Evolutionary conservation across 306 rosid species (phyloP).

Genomic region (Canavalia ensiformis): DNA sequence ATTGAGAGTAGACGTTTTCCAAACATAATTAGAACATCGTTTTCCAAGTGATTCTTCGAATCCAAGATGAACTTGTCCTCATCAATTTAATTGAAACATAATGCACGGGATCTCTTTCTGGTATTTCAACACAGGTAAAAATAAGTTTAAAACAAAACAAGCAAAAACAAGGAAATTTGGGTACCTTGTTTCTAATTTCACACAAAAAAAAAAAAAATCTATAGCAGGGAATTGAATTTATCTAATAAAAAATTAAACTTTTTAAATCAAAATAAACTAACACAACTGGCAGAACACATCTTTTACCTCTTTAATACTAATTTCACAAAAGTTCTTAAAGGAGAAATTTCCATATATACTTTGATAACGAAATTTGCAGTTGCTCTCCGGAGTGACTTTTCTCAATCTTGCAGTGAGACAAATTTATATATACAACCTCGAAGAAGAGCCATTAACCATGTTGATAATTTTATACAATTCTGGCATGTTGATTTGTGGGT

Average conservation of each 20-base stretch:
- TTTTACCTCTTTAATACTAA: background rate
- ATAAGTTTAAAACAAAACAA: background rate
- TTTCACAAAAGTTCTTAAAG: too few species aligned
- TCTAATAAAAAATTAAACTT: background rate
- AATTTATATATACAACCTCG: background rate
- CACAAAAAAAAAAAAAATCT: background rate
- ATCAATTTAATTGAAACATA: background rate
- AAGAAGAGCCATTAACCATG: too few species aligned
- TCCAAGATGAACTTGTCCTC: conserved; percentile 24
- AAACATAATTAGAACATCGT: conserved; percentile 5
- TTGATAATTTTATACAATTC: too few species aligned
- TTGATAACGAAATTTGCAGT: too few species aligned
- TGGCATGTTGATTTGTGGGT: too few species aligned
- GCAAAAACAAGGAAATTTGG: background rate
- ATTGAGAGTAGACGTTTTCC: background rate
- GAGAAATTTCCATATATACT: background rate
- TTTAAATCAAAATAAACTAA: background rate
- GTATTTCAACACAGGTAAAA: background rate
- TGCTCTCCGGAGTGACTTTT: too few species aligned
- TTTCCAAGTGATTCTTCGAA: background rate
- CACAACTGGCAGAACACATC: background rate
- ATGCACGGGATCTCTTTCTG: background rate
- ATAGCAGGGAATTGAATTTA: background rate
- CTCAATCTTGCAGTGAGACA: too few species aligned
- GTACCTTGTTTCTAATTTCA: background rate